Evolutionary conservation across 2,329 filamentous ascomycete species (phyloP), one percentile per base, ranked within the genome.

Genomic region (Monosporascus cannonballus): DNA sequence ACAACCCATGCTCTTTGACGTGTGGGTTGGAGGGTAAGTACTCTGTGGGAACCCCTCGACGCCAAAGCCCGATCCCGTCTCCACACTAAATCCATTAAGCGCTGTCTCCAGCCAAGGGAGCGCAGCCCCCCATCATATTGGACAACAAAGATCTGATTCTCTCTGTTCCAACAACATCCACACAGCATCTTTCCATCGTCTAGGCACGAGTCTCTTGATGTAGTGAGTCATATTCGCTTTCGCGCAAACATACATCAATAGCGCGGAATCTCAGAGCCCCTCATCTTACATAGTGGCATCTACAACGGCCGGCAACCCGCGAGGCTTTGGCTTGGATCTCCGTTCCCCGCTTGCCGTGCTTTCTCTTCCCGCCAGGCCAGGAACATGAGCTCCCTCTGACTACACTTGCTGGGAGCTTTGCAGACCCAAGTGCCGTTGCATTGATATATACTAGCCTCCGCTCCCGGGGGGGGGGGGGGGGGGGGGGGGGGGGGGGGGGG

Each of bases 371-470:
- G 39, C 47, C 25, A 52, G 52, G 51, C 47, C 41, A 53, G 55
- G 59, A 61, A 58, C 56, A 66, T 65, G 63, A 51, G 59, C 55
- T 54, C 54, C 53, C 52, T 52, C 53, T 63, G 54, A 63, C 51
- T 48, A 54, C 51, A 50, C 57, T 45, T 47, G 51, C 53, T 54
- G 52, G 60, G 57, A 62, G 47, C 59, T 60, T 52, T 54, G 56
- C 53, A 49, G 53, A 60, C 51, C 53, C 30, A 50, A 55, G 53
- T 54, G 49, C 56, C 54, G 52, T 54, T 56, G 51, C n/a, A 47
- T 59, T 50, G 61, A 60, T 69, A 72, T 71, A 73, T 72, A 71
- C 65, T 61, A 56, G 48, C 61, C 60, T 54, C 56, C 50, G 53
- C 53, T 56, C 57, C n/a, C n/a, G n/a, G n/a, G n/a, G n/a, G n/a